Conservation (phyloP, 768 basidiomycete species). For the Auriscalpium vulgare region DNA sequence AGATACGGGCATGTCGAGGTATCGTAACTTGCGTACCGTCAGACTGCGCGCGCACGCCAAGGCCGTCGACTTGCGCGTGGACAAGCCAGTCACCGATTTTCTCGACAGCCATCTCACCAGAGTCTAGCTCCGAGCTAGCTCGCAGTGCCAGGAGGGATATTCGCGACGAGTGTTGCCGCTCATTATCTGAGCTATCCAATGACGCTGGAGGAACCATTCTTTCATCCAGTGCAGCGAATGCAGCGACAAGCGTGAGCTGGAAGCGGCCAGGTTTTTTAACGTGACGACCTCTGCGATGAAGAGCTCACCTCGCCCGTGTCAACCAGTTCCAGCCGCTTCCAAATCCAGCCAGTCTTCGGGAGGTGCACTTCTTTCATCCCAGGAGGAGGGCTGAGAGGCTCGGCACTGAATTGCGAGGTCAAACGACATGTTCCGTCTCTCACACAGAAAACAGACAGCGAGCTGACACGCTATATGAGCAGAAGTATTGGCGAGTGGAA, state of each 20-base stretch:
- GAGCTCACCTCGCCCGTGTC: constrained; percentile 21
- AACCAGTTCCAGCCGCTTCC: constrained; percentile 25
- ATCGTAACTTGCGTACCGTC: constrained; percentile 1
- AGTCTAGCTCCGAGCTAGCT: constrained; percentile 1
- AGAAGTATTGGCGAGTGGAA: background rate
- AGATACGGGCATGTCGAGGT: background rate
- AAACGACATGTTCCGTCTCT: constrained; percentile 40
- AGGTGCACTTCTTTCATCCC: constrained; percentile 26
- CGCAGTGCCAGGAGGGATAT: constrained; percentile 6
- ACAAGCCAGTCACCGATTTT: constrained; percentile 12
- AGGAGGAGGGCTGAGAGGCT: constrained; percentile 18
- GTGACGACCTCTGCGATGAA: background rate
- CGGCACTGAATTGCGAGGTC: constrained; percentile 24
- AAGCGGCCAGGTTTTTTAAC: background rate
- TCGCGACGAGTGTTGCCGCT: background rate
- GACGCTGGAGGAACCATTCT: background rate
- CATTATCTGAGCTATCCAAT: background rate
- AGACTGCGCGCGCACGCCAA: constrained; percentile 2
- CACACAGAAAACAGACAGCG: constrained; percentile 44
- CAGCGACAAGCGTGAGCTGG: constrained; percentile 6
- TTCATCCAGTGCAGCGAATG: constrained; percentile 5
- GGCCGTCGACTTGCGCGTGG: constrained; percentile 4
- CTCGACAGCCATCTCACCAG: constrained; percentile 1
- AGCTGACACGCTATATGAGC: constrained; percentile 27
- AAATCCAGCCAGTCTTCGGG: constrained; percentile 22